phyloP scores from a whole-genome alignment of 306 rosid genomes.

The Chamaecrista fasciculata region DNA sequence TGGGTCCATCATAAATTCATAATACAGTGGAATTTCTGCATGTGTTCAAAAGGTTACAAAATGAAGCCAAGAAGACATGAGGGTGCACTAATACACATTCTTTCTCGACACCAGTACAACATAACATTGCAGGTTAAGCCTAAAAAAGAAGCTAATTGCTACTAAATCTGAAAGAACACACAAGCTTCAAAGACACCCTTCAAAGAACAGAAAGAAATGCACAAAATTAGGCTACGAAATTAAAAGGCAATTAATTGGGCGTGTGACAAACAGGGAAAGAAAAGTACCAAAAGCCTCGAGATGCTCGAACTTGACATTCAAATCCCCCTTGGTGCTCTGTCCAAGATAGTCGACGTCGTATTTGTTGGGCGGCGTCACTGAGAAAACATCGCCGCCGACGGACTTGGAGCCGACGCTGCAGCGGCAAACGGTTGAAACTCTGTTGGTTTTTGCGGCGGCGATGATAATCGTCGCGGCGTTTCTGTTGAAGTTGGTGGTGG shows the following conservation, averaged over 20 bases:
- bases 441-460: background rate
- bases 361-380: slow-evolving; percentile 61
- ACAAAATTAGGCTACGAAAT: background rate
- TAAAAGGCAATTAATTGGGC: background rate
- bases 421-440: slow-evolving; percentile 14
- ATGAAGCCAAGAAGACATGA: background rate
- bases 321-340: slow-evolving; percentile 92
- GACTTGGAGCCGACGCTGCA: slow-evolving; percentile 46
- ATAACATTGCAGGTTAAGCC: background rate
- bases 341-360: slow-evolving; percentile 89
- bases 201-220: background rate
- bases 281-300: slow-evolving; percentile 70
- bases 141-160: background rate
- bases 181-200: slow-evolving; percentile 5
- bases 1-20: background rate
- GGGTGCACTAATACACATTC: background rate
- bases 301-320: slow-evolving; percentile 73
- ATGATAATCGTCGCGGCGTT: slow-evolving; percentile 21
- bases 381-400: slow-evolving; percentile 53
- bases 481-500: slow-evolving; percentile 25
- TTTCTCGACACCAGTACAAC: background rate
- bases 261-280: background rate
- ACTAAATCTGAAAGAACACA: background rate
- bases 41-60: background rate
- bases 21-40: background rate